These are phyloP conservation scores for Blastobotrys serpentis DNA, from an alignment of 1,139 yeast genomes.

Conservation along the genomic window DNA sequence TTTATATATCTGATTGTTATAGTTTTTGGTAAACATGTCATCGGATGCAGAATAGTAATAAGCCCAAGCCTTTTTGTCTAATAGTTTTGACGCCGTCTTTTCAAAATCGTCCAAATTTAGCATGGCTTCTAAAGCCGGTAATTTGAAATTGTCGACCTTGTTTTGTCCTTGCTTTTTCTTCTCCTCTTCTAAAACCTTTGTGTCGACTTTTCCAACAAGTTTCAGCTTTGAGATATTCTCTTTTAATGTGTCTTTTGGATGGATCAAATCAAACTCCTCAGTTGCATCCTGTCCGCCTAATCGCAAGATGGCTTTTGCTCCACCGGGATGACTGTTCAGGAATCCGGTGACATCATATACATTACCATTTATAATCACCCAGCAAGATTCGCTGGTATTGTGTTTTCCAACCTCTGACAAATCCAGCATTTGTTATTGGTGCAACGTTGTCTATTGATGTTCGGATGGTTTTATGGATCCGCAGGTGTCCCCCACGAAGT, in stretches of 20 bases:
- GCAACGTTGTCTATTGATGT: too few relatives aligned
- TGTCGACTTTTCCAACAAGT: conserved; percentile 46
- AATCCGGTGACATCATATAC: conserved; percentile 84
- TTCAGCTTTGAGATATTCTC: conserved; percentile 49
- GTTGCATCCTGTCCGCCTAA: conserved; percentile 94
- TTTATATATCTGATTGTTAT: conserved; percentile 49
- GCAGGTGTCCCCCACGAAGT: too few relatives aligned
- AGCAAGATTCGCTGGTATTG: conserved; percentile 63
- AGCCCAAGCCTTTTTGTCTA: conserved; percentile 56
- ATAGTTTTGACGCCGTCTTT: conserved; percentile 49
- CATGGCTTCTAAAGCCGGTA: conserved; percentile 48
- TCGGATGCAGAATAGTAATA: conserved; percentile 56
- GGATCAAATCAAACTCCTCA: conserved; percentile 79
- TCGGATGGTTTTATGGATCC: too few relatives aligned
- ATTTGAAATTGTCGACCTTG: neutral
- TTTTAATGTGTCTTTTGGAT: conserved; percentile 74
- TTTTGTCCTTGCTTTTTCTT: neutral
- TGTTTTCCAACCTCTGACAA: conserved; percentile 59
- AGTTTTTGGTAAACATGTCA: conserved; percentile 51
- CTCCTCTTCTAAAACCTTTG: neutral
- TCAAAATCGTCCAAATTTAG: conserved; percentile 54
- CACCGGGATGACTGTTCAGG: conserved; percentile 85
- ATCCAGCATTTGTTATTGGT: neutral
- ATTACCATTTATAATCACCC: conserved; percentile 84
- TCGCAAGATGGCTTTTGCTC: conserved; percentile 63